Conservation (phyloP, 2,329 filamentous ascomycete genomes). For the Periconia sp. region DNA sequence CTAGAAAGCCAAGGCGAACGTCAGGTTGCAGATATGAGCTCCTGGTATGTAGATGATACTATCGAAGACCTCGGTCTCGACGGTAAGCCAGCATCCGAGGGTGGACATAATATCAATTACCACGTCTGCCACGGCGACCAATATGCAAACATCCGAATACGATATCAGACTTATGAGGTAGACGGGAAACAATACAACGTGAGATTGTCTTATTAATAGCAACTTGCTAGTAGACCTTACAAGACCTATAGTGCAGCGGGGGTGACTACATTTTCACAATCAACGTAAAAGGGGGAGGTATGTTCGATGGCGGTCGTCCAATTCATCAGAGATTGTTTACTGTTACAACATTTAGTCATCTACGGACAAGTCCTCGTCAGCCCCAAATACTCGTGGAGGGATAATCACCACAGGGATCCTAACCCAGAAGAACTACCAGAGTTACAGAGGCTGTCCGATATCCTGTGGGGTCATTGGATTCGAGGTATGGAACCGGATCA, state of each 20-base stretch:
- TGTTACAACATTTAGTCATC: no score
- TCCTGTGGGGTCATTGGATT: conserved; percentile 30
- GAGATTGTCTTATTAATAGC: background rate
- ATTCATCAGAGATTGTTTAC: no score
- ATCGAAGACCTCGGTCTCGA: conserved; percentile 15
- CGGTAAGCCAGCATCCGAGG: conserved; percentile 9
- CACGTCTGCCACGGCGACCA: conserved; percentile 23
- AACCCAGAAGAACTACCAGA: conserved; percentile 15
- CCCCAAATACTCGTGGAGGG: background rate
- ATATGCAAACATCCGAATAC: conserved; percentile 9
- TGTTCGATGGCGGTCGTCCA: no score
- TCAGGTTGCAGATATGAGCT: conserved; percentile 11
- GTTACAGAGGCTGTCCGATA: conserved; percentile 19
- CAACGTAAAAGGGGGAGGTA: no score
- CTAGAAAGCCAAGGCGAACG: conserved; percentile 5
- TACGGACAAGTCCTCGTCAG: conserved; percentile 4
- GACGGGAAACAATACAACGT: conserved; percentile 17
- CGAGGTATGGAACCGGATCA: no score
- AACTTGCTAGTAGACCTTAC: background rate
- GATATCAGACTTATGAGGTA: conserved; percentile 24
- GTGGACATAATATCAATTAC: conserved; percentile 21
- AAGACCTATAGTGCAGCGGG: conserved; percentile 21
- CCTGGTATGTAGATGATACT: conserved; percentile 16
- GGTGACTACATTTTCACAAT: conserved; percentile 2
- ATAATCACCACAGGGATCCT: background rate